Base-by-base conservation (phyloP, 176 grass and related monocot genomes). In the Carex parvula region DNA sequence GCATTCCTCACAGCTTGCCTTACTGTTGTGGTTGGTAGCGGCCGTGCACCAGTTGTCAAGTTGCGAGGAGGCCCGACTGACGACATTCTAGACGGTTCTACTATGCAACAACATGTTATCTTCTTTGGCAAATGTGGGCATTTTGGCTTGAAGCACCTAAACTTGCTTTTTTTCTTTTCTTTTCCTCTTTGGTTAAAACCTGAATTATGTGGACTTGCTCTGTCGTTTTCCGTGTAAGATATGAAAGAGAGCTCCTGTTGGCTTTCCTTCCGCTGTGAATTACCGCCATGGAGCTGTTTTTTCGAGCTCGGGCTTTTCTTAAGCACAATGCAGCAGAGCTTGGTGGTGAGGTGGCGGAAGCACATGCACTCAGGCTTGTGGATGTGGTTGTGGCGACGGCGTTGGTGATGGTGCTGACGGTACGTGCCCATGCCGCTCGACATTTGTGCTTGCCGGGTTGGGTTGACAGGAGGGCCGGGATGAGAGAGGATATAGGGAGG, bases 231-330 rank as follows among this genome's bases (percentile, higher is more conserved):
- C 5, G 61, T 52, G 42, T 83, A 68, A 67, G 61, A 63, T 39
- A 83, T 83, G 62, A 83, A 83, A 17, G 81, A 83, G 39, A 83
- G 81, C 21, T 83, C 81, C 37, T 83, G 60, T 24, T 83, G 58
- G 18, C n/a, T 32, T 7, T 69, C 62, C 22, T 66, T 41, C 21
- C n/a, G 61, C 41, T 83, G 81, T 0, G 37, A 35, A 32, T 9
- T 21, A 33, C 39, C 4, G 37, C 37, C 32, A 52, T 55, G 37
- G 8, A 83, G 60, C 64, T 63, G 60, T 50, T 83, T 83, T 17
- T 66, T 69, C 44, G 62, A 66, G 24, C 9, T 24, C 3, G 41
- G 17, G 18, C 39, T 46, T 68, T 68, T 83, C 0, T 83, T 83
- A 8, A 63, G 81, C 60, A 83, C 26, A 53, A 83, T 54, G 44